Evolutionary conservation across 73 alveolate species (phyloP).

Genomic region (Symbiodinium pilosum): DNA sequence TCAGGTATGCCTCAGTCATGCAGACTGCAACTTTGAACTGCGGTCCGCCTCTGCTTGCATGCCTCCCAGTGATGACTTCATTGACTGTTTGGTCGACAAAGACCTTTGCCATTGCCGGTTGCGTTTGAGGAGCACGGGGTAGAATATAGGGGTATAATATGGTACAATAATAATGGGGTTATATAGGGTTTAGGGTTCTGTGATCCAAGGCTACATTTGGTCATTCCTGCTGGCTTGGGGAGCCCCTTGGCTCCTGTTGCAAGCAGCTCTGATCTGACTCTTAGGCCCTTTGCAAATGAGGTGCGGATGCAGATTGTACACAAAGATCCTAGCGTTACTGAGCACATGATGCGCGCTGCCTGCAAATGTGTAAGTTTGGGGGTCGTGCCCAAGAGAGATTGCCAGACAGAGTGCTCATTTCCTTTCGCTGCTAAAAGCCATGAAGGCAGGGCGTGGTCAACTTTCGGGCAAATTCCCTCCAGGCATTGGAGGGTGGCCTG

Average conservation of each 20-base stretch:
- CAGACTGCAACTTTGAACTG: conserved; percentile 53
- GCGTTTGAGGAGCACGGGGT: too few relatives aligned
- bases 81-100: too few relatives aligned
- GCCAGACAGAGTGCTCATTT: too few relatives aligned
- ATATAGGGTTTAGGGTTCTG: too few relatives aligned
- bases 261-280: background rate
- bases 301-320: conserved; percentile 79
- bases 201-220: conserved; percentile 59
- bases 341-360: conserved; percentile 34
- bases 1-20: conserved; percentile 49
- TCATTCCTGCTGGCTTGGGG: conserved; percentile 67
- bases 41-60: conserved; percentile 80
- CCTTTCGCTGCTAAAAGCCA: background rate
- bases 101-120: too few relatives aligned
- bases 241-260: background rate
- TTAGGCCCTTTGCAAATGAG: background rate
- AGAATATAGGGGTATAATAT: too few relatives aligned
- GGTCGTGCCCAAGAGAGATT: too few relatives aligned
- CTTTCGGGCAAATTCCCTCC: background rate
- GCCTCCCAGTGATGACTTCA: too few relatives aligned
- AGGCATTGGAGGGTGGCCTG: conserved; percentile 42
- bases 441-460: conserved; percentile 64
- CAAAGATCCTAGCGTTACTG: conserved; percentile 61
- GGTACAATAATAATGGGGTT: background rate
- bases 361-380: too few relatives aligned